Evolutionary conservation across 2,329 filamentous ascomycete species (phyloP), one percentile per base, ranked within the genome.

Genomic region (Elsinoe necatrix): DNA sequence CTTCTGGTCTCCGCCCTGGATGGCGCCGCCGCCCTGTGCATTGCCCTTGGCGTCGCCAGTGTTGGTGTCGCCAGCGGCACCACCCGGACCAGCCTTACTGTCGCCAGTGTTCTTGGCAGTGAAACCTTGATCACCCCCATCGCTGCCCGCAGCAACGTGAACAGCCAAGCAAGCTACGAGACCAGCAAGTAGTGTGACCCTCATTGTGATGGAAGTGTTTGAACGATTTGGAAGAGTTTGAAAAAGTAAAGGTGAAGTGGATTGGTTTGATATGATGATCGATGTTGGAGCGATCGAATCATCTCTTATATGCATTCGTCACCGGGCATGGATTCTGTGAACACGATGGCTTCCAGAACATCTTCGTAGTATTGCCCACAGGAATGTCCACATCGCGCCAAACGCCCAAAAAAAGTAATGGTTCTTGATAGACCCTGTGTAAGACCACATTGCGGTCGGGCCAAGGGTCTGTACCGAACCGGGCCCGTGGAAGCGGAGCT

Each of bases 191-290:
- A 54, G 31, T 18, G 50, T 37, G 50, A 54, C 31, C 50, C 25
- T 54, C 50, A 54, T 54, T 54, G 39, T 54, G 50, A 54, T 39
- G n/a, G 29, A 21, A 21, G 5, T 51, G 47, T n/a, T 35, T 14
- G n/a, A n/a, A 21, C 8, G 12, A 21, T 39, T n/a, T 37, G 31
- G 16, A 23, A 11, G 29, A 21, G n/a, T 37, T n/a, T 23, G 18
- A 20, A 23, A 25, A 37, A 12, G 25, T 50, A 21, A 2, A 50
- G 34, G 45, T 31, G 21, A 20, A 37, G 29, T 54, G 21, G 50
- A 37, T 37, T 54, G 50, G 34, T 23, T 54, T 37, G 35, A 25
- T 23, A 21, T 37, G 50, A 37, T 54, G 50, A 37, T 54, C 12
- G 35, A 54, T 54, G 50, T 37, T 54, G 29, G 41, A 25, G 41